Evolutionary conservation across 441 rosid species (phyloP), one percentile per base, ranked within the genome.

Genomic region (Jatropha multifida): DNA sequence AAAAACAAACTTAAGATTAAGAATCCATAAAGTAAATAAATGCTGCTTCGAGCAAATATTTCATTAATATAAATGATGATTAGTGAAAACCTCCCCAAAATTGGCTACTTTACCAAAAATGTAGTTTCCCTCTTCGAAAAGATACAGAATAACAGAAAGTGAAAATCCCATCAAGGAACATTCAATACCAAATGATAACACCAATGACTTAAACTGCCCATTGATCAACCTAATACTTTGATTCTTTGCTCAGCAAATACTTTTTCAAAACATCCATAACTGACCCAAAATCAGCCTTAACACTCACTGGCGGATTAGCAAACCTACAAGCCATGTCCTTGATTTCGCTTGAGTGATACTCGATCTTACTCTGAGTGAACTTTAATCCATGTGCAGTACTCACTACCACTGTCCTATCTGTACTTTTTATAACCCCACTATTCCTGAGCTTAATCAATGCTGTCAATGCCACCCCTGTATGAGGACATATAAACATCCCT

Each of bases 381-480:
- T 89, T 88, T 77, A 89, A 81, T 55, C 93, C 91, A 1, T 88
- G 93, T 27, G 93, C 90, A 0, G 90, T 89, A 70, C 91, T 86
- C 59, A 89, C 93, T 49, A 89, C 91, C 69, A 89, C 90, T 0
- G 90, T 88, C 77, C 91, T 72, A 75, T 89, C 91, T 18, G 71
- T 86, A 14, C 83, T 76, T 20, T 79, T 44, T 7, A 89, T 87
- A 62, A 87, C 67, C 74, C 90, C 93, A 5, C 88, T 86, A 15
- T 82, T 74, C 84, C 89, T 77, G 3, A 89, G 90, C 85, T 88
- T 89, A 64, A 49, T 80, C 86, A 89, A 76, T 1, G 93, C 91
- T 0, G 88, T 80, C 80, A 89, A 68, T 11, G 91, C 93, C 76
- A 87, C 93, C 52, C 93, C 90, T n/a, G 93, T 87, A 51, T 89